Percentiles rank a stretch among this genome's conserved stretches.
Conservation (phyloP, 2,329 filamentous ascomycete genomes). For the Aspergillus tamarii region DNA sequence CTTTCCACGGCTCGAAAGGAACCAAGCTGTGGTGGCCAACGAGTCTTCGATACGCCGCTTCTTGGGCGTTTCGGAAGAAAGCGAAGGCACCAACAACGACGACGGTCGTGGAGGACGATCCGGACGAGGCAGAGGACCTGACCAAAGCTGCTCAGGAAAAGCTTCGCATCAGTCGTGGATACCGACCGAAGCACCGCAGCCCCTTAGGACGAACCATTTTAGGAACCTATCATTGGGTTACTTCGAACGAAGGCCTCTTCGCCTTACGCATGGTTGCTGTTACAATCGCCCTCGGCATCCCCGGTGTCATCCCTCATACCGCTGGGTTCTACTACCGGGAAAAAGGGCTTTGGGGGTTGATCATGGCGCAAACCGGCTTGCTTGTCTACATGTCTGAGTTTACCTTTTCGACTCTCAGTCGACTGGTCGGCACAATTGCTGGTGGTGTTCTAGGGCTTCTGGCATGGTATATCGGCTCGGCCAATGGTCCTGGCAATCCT, state of each 20-base stretch:
- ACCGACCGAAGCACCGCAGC: constrained; percentile 30
- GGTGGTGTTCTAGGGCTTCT: constrained; percentile 54
- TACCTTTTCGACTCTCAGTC: constrained; percentile 48
- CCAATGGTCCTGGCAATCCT: constrained; percentile 51
- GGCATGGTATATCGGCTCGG: constrained; percentile 58
- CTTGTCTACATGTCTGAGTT: constrained; percentile 58
- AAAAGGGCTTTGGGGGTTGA: constrained; percentile 57
- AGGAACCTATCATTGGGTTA: constrained; percentile 45
- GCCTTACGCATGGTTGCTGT: constrained; percentile 53
- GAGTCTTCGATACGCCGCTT: constrained; percentile 43
- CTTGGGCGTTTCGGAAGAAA: constrained; percentile 42
- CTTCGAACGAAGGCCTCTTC: constrained; percentile 48
- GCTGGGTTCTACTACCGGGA: constrained; percentile 57
- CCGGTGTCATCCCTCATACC: constrained; percentile 46
- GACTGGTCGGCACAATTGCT: constrained; percentile 49
- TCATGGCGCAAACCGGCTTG: constrained; percentile 55
- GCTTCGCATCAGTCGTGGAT: constrained; percentile 42
- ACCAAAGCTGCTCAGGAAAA: constrained; percentile 41
- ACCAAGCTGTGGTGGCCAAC: constrained; percentile 50
- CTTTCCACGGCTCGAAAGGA: constrained; percentile 40
- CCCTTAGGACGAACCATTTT: constrained; percentile 32
- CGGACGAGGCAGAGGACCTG: constrained; percentile 33
- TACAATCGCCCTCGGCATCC: constrained; percentile 50
- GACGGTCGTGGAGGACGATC: constrained; percentile 26
- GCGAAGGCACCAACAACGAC: constrained; percentile 28